Base-by-base conservation (phyloP, 352 stramenopile species). In the Phytopythium kandeliae region DNA sequence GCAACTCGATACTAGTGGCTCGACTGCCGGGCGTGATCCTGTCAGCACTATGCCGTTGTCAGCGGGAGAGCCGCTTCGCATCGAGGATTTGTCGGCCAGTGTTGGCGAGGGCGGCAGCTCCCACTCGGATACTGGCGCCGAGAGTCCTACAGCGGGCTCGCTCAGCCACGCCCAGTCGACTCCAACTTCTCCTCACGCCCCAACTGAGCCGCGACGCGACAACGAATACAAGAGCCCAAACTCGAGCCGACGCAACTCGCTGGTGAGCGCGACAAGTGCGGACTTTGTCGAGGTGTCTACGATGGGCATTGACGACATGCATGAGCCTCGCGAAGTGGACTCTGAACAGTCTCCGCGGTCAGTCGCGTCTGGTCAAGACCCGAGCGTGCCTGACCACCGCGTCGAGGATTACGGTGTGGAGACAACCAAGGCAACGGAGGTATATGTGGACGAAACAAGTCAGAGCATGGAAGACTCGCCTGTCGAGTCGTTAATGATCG, bases 221-320 rank as follows among this genome's bases (percentile, higher is more conserved):
- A 24, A 17, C 42, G 7, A 9, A 11, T 17, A 48, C 8, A 24
- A 10, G 6, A 48, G 42, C n/a, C 42, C 42, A 8, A 48, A 48
- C n/a, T 48, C 42, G 16, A 48, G 42, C 19, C 42, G 42, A 17
- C 25, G 42, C 4, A 48, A 48, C 25, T 48, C 42, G 6, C 15
- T 25, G 3, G 42, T 48, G 42, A 48, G 42, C 12, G 9, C 36
- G 8, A 16, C 42, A 10, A 48, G 42, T 36, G 25, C 26, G 24
- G 42, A 35, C 16, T 1, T 13, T 16, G 26, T 17, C 16, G 25
- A 48, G 2, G 26, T 9, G 25, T 36, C 15, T 35, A 16, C 28
- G 0, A 24, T 3, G 15, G 42, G 36, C 2, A 5, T 9, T 24
- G 24, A 2, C 3, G 42, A 35, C 11, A 2, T 24, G 42, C 7